Base-by-base conservation (phyloP, 2,329 filamentous ascomycete species). In the Exophiala aquamarina region DNA sequence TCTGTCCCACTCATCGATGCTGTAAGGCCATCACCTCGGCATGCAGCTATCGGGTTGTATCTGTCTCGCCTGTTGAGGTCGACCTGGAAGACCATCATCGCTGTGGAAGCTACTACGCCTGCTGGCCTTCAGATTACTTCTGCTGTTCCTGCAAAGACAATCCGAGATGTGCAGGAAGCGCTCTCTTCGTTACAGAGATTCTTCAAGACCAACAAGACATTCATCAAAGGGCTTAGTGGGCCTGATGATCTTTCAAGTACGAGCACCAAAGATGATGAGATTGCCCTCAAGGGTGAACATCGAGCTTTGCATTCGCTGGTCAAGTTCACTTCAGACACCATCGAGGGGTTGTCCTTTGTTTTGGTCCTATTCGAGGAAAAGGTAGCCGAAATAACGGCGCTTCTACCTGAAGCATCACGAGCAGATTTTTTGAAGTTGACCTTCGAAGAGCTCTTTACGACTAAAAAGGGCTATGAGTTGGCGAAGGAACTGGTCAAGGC, bases 261-360 rank as follows among this genome's bases (percentile, higher is more conserved):
- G 1, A 80, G 82, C 1, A 93, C 83, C 46, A 85, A 92, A 55
- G 87, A 95, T 63, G 93, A 96, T 60, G 92, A 97, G 66, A 81
- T 95, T 38, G 89, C 91, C 1, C 75, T 95, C 17, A 92, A 96
- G 66, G 92, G 89, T 11, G 93, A 98, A 67, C 92, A 98, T 64
- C 88, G 94, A 59, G 91, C 91, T 9, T 78, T 98, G 55, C 86
- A 93, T 62, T 89, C 89, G 2, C 73, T 98, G 39, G 82, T 95
- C 53, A 84, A 86, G 55, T 76, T 98, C 18, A 89, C 96, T 66
- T 84, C 86, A 44, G 89, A 89, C 65, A 93, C 96, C 31, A 91
- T 93, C 6, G 93, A 98, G 66, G 93, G 93, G 3, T 95, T 98
- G 41, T 95, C 92, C 0, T 98, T 98, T 60, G 89, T 96, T 3